phyloP scores from a whole-genome alignment of 768 basidiomycete species.

The Leucosporidium yakuticum region DNA sequence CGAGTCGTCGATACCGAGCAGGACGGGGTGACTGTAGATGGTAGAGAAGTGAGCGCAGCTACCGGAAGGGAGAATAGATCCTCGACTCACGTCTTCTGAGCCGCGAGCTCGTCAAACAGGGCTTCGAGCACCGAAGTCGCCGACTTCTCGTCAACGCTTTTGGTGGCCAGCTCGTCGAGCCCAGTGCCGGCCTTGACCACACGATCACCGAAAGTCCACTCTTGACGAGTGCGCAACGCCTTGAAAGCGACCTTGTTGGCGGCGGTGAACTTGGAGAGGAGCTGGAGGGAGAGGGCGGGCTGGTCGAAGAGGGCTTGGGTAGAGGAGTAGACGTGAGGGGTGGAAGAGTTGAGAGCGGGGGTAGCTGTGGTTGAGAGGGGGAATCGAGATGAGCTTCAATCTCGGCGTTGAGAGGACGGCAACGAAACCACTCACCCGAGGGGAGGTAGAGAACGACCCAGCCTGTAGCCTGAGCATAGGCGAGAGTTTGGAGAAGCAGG shows the following conservation, averaged over 20 bases:
- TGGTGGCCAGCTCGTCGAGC: slow-evolving; percentile 18
- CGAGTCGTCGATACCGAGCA: slow-evolving; percentile 27
- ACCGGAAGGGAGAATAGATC: too few relatives aligned
- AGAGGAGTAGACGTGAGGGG: slow-evolving; percentile 27
- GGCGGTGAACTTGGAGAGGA: slow-evolving; percentile 17
- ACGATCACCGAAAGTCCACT: slow-evolving; percentile 14
- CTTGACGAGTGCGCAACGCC: slow-evolving; percentile 23
- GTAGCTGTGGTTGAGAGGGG: slow-evolving; percentile 3
- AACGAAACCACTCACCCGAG: slow-evolving; percentile 6
- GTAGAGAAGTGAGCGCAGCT: too few relatives aligned
- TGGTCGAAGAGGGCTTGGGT: slow-evolving; percentile 29
- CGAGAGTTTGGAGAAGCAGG: slow-evolving; percentile 24
- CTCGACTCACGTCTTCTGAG: slow-evolving; percentile 13
- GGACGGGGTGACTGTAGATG: slow-evolving; percentile 14
- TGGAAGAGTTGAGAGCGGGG: slow-evolving; percentile 30
- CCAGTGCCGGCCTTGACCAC: slow-evolving; percentile 18
- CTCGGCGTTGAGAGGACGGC: neutral
- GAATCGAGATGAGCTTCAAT: neutral
- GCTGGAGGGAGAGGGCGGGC: slow-evolving; percentile 17
- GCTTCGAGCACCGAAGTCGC: slow-evolving; percentile 27
- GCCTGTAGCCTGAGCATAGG: slow-evolving; percentile 26
- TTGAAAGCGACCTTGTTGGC: slow-evolving; percentile 29
- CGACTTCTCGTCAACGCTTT: slow-evolving; percentile 18
- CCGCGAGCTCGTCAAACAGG: slow-evolving; percentile 25
- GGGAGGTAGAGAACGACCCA: slow-evolving; percentile 33